Evolutionary conservation across 306 rosid species (phyloP), one percentile per base, ranked within the genome.

Genomic region (Neltuma alba): DNA sequence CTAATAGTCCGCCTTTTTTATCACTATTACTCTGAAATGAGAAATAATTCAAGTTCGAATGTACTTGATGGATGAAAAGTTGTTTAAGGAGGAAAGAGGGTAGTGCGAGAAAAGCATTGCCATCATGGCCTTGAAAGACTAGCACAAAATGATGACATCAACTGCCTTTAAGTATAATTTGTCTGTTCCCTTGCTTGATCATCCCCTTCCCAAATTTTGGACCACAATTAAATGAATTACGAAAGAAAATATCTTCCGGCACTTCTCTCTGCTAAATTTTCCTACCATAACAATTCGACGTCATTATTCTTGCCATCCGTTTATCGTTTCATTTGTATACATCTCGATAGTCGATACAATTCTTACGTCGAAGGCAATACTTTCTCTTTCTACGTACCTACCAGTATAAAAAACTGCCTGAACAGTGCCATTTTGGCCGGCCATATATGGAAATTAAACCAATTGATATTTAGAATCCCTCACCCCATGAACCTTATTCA

Each of bases 191-290:
- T 77, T 80, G 72, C 69, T 72, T 70, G 34, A 54, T 21, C 61
- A 67, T 72, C 63, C 34, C 30, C 47, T 48, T 78, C 76, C 45
- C 65, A 58, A 72, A 78, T 76, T 85, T 68, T 87, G 88, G 90
- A 81, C 93, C 91, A 91, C 91, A 77, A 75, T 42, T 75, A 48
- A 81, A 83, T 50, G 65, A 76, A 70, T 34, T 72, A 65, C 70
- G 37, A 23, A 72, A 28, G 63, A 68, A 86, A 89, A 84, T 87
- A 84, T 84, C 84, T 82, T 7, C 62, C 41, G 28, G 57, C 63
- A 47, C 54, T 47, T 76, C 68, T 62, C 33, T 42, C 21, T 70
- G 79, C 54, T 5, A 63, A 62, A 76, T 63, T 70, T 75, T 41
- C 75, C 79, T 23, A 82, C 71, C 79, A 80, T 52, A 78, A 74